Evolutionary conservation across 768 basidiomycete genomes (phyloP), one percentile per base, ranked within the genome.

Genomic region (Melanogaster broomeanus): DNA sequence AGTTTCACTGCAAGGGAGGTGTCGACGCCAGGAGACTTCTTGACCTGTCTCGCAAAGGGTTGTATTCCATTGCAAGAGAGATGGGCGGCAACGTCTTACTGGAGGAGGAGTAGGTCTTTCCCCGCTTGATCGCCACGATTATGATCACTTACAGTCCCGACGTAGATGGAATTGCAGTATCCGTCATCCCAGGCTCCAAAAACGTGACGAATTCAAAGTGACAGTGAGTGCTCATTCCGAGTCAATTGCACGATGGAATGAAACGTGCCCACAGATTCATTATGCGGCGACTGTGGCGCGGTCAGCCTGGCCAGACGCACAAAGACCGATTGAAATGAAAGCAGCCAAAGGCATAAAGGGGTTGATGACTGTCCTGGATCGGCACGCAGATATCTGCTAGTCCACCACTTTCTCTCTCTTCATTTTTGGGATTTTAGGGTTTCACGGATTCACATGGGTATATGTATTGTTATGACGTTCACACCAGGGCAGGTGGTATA

Each of bases 71-170:
- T n/a, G 72, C 70, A 16, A 64, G 58, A 45, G 56, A 53, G 34
- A 67, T 72, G 61, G 71, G 71, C 4, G 73, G 70, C 7, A 74
- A 73, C 44, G 65, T 71, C 31, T 59, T 72, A 6, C 55, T 72
- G 22, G 71, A 72, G 42, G 71, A 72, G 42, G 61, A 66, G 71
- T 74, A 33, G 52, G 69, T 53, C 46, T 38, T 44, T 52, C 53
- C 55, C 53, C 48, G 19, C 47, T 51, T 48, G 58, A 56, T 59
- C 50, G 44, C 38, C 42, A 43, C 50, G 55, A 55, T 11, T 52
- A 51, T 53, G 54, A 54, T 59, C 22, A 55, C 58, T 48, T 8
- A 43, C n/a, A 6, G 16, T 61, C 49, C 53, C 46, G 38, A 41
- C 52, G 28, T 41, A 72, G 71, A 57, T 72, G 71, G 71, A 65